Percentiles rank a stretch among this genome's conserved stretches.
Conservation (phyloP, 2,329 filamentous ascomycete genomes). For the Annulohypoxylon truncatum region DNA sequence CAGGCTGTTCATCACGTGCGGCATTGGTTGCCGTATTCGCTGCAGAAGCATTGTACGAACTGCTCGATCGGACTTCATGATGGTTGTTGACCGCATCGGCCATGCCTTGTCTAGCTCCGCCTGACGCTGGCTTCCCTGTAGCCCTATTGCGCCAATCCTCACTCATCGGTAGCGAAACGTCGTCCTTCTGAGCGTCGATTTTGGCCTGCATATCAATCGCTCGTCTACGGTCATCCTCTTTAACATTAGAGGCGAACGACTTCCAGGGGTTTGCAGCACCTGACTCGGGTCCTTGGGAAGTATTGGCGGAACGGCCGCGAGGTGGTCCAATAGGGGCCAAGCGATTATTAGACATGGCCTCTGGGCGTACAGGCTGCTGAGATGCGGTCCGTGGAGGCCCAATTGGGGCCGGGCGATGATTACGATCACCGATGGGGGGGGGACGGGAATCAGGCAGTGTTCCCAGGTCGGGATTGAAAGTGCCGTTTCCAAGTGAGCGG, state of each 20-base stretch:
- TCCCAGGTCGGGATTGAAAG: constrained; percentile 73
- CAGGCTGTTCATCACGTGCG: neutral
- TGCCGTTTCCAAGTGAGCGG: constrained; percentile 80
- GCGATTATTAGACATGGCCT: constrained; percentile 37
- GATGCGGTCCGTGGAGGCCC: constrained; percentile 50
- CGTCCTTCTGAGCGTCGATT: constrained; percentile 59
- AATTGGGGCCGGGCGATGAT: constrained; percentile 59
- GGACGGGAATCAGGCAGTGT: constrained; percentile 58
- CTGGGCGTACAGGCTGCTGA: constrained; percentile 39
- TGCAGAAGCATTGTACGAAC: constrained; percentile 14
- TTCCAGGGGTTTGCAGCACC: constrained; percentile 42
- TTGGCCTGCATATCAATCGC: constrained; percentile 56
- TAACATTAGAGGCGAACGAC: constrained; percentile 35
- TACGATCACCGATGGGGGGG: constrained; percentile 49
- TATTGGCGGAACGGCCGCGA: constrained; percentile 29
- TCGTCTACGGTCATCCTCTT: constrained; percentile 59
- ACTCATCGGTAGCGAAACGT: constrained; percentile 59
- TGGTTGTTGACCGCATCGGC: constrained; percentile 40
- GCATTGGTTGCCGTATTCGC: neutral
- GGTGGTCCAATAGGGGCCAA: constrained; percentile 50
- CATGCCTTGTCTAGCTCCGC: constrained; percentile 47
- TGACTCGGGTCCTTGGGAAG: constrained; percentile 20
- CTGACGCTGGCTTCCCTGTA: constrained; percentile 44
- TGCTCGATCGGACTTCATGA: constrained; percentile 9
- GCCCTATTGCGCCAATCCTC: constrained; percentile 66